Evolutionary conservation across 768 basidiomycete species (phyloP), one percentile per base, ranked within the genome.

Genomic region (Calocybe indica): DNA sequence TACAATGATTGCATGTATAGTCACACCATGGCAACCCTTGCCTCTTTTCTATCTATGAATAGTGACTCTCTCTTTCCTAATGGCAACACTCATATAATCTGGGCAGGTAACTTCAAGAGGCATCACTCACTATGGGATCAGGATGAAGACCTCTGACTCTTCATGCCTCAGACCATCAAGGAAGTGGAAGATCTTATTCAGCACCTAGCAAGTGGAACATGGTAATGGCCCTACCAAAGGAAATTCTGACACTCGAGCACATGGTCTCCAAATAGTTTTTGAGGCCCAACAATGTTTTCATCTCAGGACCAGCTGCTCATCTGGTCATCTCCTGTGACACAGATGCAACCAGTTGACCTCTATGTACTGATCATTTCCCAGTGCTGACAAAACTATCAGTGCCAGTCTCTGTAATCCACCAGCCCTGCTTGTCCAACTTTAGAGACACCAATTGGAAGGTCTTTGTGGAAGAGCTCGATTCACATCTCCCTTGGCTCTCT

Each of bases 271-370:
- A 66, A 11, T 72, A 70, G 46, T 61, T 56, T 41, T 67, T 68
- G 5, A 43, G 68, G 7, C 62, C 65, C 4, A 72, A 78, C 57
- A 78, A 79, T 44, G 67, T 78, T 0, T 78, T 70, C 50, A 50
- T 55, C 30, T 51, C 65, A 5, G 34, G 40, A 0, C 33, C 46
- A 0, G 39, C 66, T 0, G 28, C 47, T 0, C 52, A 62, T 2
- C 6, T 28, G 0, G 36, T 72, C 1, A 49, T 63, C 7, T 5
- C 38, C 3, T 76, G 73, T 54, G 38, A 60, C 7, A 58, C 58
- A 1, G 32, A 45, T 2, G 55, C 52, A 1, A 48, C 46, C 0
- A 3, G 38, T 0, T 51, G 37, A 3, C 64, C 61, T 0, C 37
- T 56, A 0, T 45, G 48, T 1, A 64, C 73, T 3, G 72, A 78